These are phyloP conservation scores for Lepidium didymum DNA, from an alignment of 345 rosid genomes.

Conservation along the genomic window DNA sequence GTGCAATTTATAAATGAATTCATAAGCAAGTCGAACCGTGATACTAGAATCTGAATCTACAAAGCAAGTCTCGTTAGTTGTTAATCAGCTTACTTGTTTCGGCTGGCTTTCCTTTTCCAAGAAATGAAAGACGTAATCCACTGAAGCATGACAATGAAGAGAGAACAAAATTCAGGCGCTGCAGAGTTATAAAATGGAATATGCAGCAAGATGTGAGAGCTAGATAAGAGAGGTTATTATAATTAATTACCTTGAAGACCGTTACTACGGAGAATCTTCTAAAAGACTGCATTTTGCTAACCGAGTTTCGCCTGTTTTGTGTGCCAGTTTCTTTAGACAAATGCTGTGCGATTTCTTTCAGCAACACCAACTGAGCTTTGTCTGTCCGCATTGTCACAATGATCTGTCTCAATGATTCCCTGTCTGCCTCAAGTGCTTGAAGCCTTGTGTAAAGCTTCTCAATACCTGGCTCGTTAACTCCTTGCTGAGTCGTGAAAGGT, in stretches of 20 bases:
- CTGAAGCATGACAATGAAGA: slow-evolving; percentile 37
- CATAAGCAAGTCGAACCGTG: not conserved
- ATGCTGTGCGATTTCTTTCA: slow-evolving; percentile 89
- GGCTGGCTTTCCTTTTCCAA: slow-evolving; percentile 79
- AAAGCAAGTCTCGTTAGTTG: not conserved
- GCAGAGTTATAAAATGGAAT: not conserved
- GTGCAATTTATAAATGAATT: not conserved
- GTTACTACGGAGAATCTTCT: slow-evolving; percentile 46
- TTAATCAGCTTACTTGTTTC: slow-evolving; percentile 59
- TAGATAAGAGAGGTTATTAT: not conserved
- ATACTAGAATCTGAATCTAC: not conserved
- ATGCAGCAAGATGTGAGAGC: not conserved
- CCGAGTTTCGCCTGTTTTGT: slow-evolving; percentile 35
- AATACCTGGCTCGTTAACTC: slow-evolving; percentile 57
- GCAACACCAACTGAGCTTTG: slow-evolving; percentile 71
- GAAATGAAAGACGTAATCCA: slow-evolving; percentile 67
- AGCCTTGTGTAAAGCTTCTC: slow-evolving; percentile 83
- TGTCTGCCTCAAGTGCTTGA: slow-evolving; percentile 94
- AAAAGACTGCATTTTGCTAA: slow-evolving; percentile 39
- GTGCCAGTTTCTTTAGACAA: slow-evolving; percentile 60
- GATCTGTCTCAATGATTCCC: slow-evolving; percentile 94
- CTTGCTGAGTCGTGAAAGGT: slow-evolving; percentile 34
- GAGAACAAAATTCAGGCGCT: not conserved
- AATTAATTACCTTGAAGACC: slow-evolving; percentile 59
- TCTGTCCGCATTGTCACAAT: slow-evolving; percentile 86